A percentile compares a stretch with the other conserved stretches of the same genome.
These are phyloP conservation scores for Perkinsus marinus DNA, from an alignment of 169 alveolate genomes.

Conservation along the genomic window DNA sequence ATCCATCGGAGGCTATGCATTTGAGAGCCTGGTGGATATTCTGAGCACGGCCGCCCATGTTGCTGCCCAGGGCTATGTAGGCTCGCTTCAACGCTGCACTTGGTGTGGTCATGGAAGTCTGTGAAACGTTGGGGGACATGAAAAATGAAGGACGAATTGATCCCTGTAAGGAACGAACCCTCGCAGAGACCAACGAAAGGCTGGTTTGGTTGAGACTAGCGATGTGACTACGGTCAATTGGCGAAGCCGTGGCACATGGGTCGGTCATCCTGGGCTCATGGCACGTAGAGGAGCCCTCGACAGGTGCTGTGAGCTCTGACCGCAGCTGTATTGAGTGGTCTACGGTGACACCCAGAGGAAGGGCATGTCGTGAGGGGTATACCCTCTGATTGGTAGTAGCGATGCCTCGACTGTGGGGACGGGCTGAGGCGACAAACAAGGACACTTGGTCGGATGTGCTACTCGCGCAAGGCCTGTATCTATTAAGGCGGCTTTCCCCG, in stretches of 20 bases:
- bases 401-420: neutral
- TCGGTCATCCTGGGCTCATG: neutral
- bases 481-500: neutral
- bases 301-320: neutral
- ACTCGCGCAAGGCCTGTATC: neutral
- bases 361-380: neutral
- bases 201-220: neutral
- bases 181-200: neutral
- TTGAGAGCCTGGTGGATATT: constrained; percentile 10
- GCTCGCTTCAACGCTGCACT: neutral
- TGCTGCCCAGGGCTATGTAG: constrained; percentile 16
- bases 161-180: neutral
- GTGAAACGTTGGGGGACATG: neutral
- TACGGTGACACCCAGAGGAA: neutral
- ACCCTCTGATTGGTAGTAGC: neutral
- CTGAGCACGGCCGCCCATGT: constrained; percentile 7
- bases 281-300: neutral
- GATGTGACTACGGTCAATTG: neutral
- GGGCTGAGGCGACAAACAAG: neutral
- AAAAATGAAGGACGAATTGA: neutral
- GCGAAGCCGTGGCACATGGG: neutral
- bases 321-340: neutral
- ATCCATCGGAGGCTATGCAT: neutral
- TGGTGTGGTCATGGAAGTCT: neutral
- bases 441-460: neutral